Evolutionary conservation across 2,329 filamentous ascomycete genomes (phyloP).

Genomic region (Colletotrichum sp.): DNA sequence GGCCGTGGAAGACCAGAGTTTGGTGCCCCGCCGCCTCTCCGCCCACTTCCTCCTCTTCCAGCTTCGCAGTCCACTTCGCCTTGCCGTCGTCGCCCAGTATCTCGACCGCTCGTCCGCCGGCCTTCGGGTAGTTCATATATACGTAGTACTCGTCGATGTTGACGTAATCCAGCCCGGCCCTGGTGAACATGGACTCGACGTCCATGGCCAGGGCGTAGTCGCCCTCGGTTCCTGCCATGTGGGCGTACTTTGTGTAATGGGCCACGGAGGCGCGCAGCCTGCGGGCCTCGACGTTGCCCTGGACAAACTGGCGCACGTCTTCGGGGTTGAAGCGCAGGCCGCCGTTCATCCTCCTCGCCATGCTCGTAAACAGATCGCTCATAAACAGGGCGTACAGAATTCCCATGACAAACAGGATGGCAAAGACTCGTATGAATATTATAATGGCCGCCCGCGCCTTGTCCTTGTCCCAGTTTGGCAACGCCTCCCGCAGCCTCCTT

Average conservation of each 20-base stretch:
- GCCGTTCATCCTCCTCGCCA: slow-evolving; percentile 66
- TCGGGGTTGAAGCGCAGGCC: slow-evolving; percentile 82
- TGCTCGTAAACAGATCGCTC: slow-evolving; percentile 78
- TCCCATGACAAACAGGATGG: slow-evolving; percentile 75
- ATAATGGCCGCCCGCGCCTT: slow-evolving; percentile 50
- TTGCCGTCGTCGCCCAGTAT: slow-evolving; percentile 73
- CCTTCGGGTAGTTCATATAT: slow-evolving; percentile 89
- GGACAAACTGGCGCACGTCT: slow-evolving; percentile 76
- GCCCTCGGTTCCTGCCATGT: slow-evolving; percentile 93
- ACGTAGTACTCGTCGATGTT: slow-evolving; percentile 81
- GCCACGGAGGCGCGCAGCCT: slow-evolving; percentile 75
- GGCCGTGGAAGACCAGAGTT: slow-evolving; percentile 84
- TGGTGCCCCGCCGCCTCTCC: slow-evolving; percentile 70
- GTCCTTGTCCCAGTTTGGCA: slow-evolving; percentile 17
- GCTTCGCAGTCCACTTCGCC: slow-evolving; percentile 76
- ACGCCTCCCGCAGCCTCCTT: slow-evolving; percentile 22
- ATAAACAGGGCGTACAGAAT: slow-evolving; percentile 87
- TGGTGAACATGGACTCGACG: slow-evolving; percentile 77
- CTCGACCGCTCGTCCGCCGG: slow-evolving; percentile 78
- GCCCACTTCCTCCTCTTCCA: slow-evolving; percentile 80
- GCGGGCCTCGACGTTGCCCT: slow-evolving; percentile 73
- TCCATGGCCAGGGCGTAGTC: slow-evolving; percentile 87
- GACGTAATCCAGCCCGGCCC: slow-evolving; percentile 77
- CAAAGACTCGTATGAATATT: slow-evolving; percentile 75
- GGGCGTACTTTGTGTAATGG: slow-evolving; percentile 83